Evolutionary conservation across 208 protist genomes (phyloP).

Genomic region (Phytomonas sp.): DNA sequence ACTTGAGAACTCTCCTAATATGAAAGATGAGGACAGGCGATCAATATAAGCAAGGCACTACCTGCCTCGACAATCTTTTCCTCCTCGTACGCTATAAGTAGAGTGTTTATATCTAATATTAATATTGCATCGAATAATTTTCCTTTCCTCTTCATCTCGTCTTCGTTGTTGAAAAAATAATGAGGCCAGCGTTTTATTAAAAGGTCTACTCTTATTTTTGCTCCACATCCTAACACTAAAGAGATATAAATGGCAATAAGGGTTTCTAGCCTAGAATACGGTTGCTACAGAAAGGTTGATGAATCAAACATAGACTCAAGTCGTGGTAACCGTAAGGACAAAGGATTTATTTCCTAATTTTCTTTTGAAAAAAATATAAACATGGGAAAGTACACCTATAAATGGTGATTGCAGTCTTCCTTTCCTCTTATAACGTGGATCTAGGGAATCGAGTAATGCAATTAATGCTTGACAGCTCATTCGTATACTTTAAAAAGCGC

Average conservation of each 20-base stretch:
- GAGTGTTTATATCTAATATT: background rate
- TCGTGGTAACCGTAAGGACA: background rate
- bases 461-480: background rate
- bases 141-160: conserved; percentile 1
- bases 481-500: background rate
- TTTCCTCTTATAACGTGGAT: background rate
- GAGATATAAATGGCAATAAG: background rate
- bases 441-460: background rate
- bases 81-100: background rate
- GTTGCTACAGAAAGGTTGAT: background rate
- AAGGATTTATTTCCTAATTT: background rate
- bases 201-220: background rate
- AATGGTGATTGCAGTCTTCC: background rate
- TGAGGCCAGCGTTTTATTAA: background rate
- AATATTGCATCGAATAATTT: background rate
- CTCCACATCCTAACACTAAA: background rate
- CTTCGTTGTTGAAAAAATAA: background rate
- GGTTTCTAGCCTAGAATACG: background rate
- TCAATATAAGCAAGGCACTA: background rate
- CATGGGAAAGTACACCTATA: background rate
- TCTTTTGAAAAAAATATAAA: background rate
- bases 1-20: background rate
- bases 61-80: background rate
- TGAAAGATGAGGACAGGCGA: background rate
- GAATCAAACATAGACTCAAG: background rate